These are phyloP conservation scores for Penicillium freii DNA, from an alignment of 2,329 filamentous ascomycete genomes.

Conservation along the genomic window DNA sequence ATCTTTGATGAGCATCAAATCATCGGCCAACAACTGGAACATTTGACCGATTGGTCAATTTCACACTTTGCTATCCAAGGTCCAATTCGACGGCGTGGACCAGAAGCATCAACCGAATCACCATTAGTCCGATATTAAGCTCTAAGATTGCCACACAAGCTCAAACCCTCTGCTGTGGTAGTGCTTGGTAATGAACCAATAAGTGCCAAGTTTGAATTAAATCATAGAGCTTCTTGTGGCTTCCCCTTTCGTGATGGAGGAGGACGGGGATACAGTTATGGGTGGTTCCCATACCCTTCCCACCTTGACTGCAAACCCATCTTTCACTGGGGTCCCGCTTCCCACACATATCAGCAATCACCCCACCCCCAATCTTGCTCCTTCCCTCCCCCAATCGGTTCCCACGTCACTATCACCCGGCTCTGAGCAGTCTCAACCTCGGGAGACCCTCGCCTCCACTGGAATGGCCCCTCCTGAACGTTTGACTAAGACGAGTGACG, in stretches of 20 bases:
- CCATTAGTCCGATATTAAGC: neutral
- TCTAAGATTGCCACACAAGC: neutral
- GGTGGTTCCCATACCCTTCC: conserved; percentile 27
- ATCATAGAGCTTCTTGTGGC: conserved; percentile 1
- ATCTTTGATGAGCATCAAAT: neutral
- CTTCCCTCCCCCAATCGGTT: conserved; percentile 13
- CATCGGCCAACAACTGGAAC: neutral
- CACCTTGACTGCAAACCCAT: conserved; percentile 16
- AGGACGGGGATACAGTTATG: conserved; percentile 44
- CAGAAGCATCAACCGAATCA: neutral
- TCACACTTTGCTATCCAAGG: neutral
- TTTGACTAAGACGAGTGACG: conserved; percentile 27
- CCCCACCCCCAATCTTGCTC: conserved; percentile 24
- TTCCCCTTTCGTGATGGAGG: conserved; percentile 28
- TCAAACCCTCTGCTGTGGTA: neutral
- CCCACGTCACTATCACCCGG: conserved; percentile 13
- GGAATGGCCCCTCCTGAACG: conserved; percentile 23
- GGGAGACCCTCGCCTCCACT: neutral
- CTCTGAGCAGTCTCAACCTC: conserved; percentile 12
- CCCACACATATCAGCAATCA: conserved; percentile 21
- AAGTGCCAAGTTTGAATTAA: conserved; percentile 2
- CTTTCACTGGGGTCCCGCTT: conserved; percentile 15
- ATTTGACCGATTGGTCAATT: neutral
- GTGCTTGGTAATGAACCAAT: conserved; percentile 16
- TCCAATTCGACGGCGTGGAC: neutral